A percentile compares a stretch with the other conserved stretches of the same genome.
Evolutionary conservation across 768 basidiomycete species (phyloP).

Genomic region (Boletales sp.): DNA sequence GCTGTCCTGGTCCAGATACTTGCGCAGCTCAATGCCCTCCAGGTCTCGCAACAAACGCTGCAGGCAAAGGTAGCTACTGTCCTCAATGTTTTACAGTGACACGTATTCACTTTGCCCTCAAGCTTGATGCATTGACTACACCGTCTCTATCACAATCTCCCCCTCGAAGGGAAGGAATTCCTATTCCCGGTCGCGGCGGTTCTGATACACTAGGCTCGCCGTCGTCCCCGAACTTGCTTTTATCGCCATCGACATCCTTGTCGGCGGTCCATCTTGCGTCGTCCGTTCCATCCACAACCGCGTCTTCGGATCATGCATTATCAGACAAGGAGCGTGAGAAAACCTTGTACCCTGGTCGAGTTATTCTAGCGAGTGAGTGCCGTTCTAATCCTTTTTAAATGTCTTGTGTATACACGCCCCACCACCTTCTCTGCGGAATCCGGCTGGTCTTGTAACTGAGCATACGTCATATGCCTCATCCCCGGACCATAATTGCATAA

Average conservation of each 20-base stretch:
- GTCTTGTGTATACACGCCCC: not conserved
- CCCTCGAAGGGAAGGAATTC: constrained; percentile 18
- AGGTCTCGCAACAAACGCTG: constrained; percentile 70
- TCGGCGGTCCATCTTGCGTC: constrained; percentile 26
- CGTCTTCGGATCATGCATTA: constrained; percentile 14
- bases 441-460: no score
- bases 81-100: not conserved
- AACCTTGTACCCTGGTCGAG: constrained; percentile 74
- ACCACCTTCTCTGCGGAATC: no score
- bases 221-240: constrained; percentile 19
- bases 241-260: constrained; percentile 27
- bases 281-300: constrained; percentile 21
- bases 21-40: constrained; percentile 63
- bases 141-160: constrained; percentile 26
- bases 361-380: constrained; percentile 77
- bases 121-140: constrained; percentile 50
- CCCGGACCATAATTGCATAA: constrained; percentile 5
- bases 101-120: not conserved
- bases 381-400: not conserved
- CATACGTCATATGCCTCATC: constrained; percentile 1
- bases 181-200: constrained; percentile 24
- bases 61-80: constrained; percentile 64
- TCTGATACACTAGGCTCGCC: constrained; percentile 19
- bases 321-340: constrained; percentile 69
- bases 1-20: constrained; percentile 71